A percentile compares a stretch with the other conserved stretches of the same genome.
Evolutionary conservation across 768 basidiomycete genomes (phyloP).

Genomic region (Stropharia rugosoannulata): DNA sequence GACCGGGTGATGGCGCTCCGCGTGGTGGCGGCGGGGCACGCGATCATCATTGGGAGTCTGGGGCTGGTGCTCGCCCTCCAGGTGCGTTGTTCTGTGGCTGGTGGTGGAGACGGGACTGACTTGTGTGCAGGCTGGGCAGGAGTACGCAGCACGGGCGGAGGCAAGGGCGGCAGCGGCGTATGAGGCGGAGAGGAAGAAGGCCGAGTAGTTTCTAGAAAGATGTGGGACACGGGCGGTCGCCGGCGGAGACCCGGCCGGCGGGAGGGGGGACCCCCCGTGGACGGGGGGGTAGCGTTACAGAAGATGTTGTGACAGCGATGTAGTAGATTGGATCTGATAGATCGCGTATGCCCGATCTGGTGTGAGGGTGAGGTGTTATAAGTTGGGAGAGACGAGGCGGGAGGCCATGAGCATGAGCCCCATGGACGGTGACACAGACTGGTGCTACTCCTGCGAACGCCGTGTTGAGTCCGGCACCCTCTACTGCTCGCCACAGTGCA

Average conservation of each 20-base stretch:
- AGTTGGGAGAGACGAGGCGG: neutral
- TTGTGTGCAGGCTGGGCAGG: constrained; percentile 70
- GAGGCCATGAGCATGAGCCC: neutral
- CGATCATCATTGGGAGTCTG: constrained; percentile 73
- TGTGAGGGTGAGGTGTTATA: constrained; percentile 15
- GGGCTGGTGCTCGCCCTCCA: constrained; percentile 68
- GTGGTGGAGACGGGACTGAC: neutral
- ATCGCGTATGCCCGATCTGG: neutral
- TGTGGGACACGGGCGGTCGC: constrained; percentile 22
- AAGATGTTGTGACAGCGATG: neutral
- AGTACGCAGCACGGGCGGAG: constrained; percentile 72
- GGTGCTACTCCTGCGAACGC: constrained; percentile 67
- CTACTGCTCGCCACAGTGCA: constrained; percentile 55
- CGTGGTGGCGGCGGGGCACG: constrained; percentile 83
- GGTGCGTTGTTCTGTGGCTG: constrained; percentile 28
- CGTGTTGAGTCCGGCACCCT: constrained; percentile 47
- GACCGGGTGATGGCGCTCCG: constrained; percentile 80
- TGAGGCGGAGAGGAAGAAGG: constrained; percentile 28
- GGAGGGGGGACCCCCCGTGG: neutral
- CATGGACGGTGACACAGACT: constrained; percentile 56
- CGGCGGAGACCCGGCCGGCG: neutral
- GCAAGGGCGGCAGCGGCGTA: constrained; percentile 38
- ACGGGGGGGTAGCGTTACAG: no score
- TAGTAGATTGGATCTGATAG: neutral
- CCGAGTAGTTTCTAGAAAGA: constrained; percentile 39